Base-by-base conservation (phyloP, 2,329 filamentous ascomycete genomes). In the Cladosporium cucumerinum region DNA sequence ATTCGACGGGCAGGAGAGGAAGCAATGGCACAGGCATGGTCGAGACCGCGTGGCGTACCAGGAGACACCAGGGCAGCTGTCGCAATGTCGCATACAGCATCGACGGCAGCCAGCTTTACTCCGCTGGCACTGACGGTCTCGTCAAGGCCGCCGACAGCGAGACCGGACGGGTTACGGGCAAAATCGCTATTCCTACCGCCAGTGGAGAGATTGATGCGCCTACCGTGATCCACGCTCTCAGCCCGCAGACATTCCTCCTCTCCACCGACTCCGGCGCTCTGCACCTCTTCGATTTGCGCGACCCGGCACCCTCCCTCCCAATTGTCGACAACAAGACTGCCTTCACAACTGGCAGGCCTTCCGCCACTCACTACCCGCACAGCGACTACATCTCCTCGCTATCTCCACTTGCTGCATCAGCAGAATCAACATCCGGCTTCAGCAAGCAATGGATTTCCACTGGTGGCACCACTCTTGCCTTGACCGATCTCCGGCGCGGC, bases 361-460 rank as follows among this genome's bases (percentile, higher is more conserved):
- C 89, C 25, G 90, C 93, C 73, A 93, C 92, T 11, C 89, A 94
- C 75, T 88, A 88, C 68, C 94, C 94, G 0, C 95, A 99, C 78
- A 88, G 91, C 71, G 94, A 98, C 80, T 97, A 97, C 77, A 87
- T 99, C 63, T 95, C 93, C 34, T 93, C 91, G 58, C 84, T 99
- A 52, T 90, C 91, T 0, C 88, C 93, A 1, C 85, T 99, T 0
- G 93, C 93, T 0, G 85, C 93, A 0, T 89, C 90, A 1, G 85
- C 88, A 32, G 87, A 90, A 64, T 95, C 90, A 76, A 97, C 92
- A 0, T 94, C 90, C 21, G 93, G 93, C 5, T 94, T 91, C 76
- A 88, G 91, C 72, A 97, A 97, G 79, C 94, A 98, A 79, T 99
- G 93, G 90, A 86, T 97, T 61, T 95, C 90, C 43, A 97, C 93